These are phyloP conservation scores for Boletus bicolor DNA, from an alignment of 768 basidiomycete genomes.

Conservation along the genomic window DNA sequence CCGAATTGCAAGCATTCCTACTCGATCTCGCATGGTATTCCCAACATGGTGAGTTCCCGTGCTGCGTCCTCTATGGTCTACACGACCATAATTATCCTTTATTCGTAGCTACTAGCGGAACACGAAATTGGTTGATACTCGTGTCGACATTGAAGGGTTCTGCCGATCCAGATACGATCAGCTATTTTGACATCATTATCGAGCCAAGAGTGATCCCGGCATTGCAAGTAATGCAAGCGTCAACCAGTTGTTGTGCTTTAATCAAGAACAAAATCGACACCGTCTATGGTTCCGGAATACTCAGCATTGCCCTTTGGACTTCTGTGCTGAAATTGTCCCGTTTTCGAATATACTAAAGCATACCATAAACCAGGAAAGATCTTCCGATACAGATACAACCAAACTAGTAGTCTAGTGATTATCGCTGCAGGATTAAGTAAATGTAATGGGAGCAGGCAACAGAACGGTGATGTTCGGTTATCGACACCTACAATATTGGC, in stretches of 20 bases:
- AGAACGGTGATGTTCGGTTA: neutral
- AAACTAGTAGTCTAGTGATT: too few relatives aligned
- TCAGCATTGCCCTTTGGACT: neutral
- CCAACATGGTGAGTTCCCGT: slow-evolving; percentile 83
- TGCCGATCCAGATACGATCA: neutral
- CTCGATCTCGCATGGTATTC: slow-evolving; percentile 89
- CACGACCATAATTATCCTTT: slow-evolving; percentile 3
- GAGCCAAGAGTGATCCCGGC: too few relatives aligned
- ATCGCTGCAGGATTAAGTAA: too few relatives aligned
- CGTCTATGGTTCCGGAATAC: neutral
- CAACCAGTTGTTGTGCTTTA: neutral
- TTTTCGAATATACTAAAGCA: neutral
- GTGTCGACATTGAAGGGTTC: neutral
- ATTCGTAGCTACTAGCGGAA: slow-evolving; percentile 76
- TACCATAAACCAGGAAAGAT: neutral
- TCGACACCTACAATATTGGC: neutral
- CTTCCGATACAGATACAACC: too few relatives aligned
- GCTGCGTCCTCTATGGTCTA: slow-evolving; percentile 5
- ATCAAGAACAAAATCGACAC: neutral
- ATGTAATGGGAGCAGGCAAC: neutral
- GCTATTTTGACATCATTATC: neutral
- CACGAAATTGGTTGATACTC: slow-evolving; percentile 69
- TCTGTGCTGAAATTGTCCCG: neutral
- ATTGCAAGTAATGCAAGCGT: neutral
- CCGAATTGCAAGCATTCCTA: slow-evolving; percentile 89